phyloP scores from a whole-genome alignment of 371 early-diverging fungal species.

The Mortierella sp. region DNA sequence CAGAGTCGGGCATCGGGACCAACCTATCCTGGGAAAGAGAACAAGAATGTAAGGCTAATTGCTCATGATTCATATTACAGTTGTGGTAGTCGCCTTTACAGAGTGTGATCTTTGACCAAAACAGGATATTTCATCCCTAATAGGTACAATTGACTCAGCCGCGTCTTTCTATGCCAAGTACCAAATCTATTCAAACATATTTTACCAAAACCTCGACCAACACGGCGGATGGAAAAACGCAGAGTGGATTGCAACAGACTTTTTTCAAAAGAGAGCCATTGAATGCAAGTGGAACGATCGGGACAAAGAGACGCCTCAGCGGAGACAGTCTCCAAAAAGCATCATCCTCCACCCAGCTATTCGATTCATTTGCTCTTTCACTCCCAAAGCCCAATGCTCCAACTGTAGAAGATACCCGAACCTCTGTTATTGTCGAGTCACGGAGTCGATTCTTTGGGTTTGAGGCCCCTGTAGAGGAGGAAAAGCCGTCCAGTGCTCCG shows the following conservation, averaged over 20 bases:
- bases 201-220: conserved; percentile 10
- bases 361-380: neutral
- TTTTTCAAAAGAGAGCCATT: neutral
- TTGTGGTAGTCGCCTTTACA: neutral
- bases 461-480: neutral
- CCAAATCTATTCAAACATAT: conserved; percentile 29
- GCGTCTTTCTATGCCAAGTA: neutral
- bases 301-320: neutral
- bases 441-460: conserved; percentile 47
- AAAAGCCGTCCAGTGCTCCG: neutral
- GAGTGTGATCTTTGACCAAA: neutral
- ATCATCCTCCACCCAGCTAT: neutral
- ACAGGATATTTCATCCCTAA: too few species aligned
- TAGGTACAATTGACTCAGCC: too few species aligned
- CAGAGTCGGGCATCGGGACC: neutral
- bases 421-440: conserved; percentile 18
- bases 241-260: too few species aligned
- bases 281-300: neutral
- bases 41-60: conserved; percentile 14
- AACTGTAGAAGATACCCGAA: too few species aligned
- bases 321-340: neutral
- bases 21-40: conserved; percentile 22
- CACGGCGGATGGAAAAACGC: neutral
- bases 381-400: neutral
- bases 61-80: neutral